Base-by-base conservation (phyloP, 768 basidiomycete species). In the Pholiota conissans region DNA sequence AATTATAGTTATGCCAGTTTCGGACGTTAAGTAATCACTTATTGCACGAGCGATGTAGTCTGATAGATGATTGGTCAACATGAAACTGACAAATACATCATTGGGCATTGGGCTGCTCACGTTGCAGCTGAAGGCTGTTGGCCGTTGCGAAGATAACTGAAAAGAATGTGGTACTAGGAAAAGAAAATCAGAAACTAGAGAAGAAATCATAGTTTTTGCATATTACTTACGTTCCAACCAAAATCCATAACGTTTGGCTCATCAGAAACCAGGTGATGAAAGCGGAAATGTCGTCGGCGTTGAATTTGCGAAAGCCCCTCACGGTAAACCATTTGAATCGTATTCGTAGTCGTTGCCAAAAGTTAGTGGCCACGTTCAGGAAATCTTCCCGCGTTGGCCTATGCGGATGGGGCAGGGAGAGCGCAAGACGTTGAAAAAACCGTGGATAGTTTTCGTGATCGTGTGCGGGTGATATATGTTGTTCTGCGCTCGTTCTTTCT, bases 281-380 rank as follows among this genome's bases (percentile, higher is more conserved):
- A 0, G 95, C 96, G 39, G 93, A 95, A 54, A 96, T 91, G 70
- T 99, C 97, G 70, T 99, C 97, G 50, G 92, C 89, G 63, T 97
- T 95, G 74, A 95, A 99, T 66, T 85, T 88, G 47, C 96, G 85
- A 75, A 97, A 99, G 3, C 92, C 93, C 60, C 92, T 82, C 65
- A 98, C 95, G 10, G 93, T 93, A 63, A 95, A 90, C 97, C 97
- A 99, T 69, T 94, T 94, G 77, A 98, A 93, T n/a, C 93, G 84
- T 63, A 98, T 90, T 20, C 88, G 83, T 22, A 90, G 71, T 2
- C 97, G 85, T 63, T 96, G 84, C 87, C 94, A 94, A 70, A 95
- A 95, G n/a, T 89, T 87, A 28, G 82, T 90, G 3, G 95, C 88
- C 3, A 93, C 89, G 18, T 83, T 84, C 32, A 98, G 80, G 57